Conservation (phyloP, 805 yeast genomes). For the Zygotorulaspora chibaensis region DNA sequence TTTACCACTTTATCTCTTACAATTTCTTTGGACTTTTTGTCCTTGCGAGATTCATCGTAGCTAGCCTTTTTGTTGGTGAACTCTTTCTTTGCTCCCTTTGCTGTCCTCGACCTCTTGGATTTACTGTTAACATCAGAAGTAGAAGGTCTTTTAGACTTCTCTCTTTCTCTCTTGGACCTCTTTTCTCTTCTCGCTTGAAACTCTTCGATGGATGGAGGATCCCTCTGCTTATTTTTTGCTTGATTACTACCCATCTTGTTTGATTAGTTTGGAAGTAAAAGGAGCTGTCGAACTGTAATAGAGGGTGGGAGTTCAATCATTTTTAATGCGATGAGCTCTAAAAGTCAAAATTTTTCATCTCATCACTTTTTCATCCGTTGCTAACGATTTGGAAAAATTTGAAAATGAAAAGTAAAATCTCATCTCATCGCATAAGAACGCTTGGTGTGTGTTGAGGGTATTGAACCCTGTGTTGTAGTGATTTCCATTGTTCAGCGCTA, state of each 20-base stretch:
- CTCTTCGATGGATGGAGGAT: slow-evolving; percentile 86
- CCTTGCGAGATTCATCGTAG: slow-evolving; percentile 8
- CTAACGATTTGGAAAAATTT: slow-evolving; percentile 8
- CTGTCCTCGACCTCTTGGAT: slow-evolving; percentile 8
- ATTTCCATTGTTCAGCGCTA: background rate
- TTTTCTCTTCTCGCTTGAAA: slow-evolving; percentile 51
- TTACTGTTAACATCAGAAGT: slow-evolving; percentile 15
- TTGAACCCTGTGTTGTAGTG: background rate
- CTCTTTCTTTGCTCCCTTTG: slow-evolving; percentile 10
- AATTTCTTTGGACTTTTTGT: slow-evolving; percentile 7
- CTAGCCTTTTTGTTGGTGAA: slow-evolving; percentile 22
- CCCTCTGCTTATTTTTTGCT: slow-evolving; percentile 88
- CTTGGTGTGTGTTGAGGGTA: background rate
- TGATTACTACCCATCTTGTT: slow-evolving; percentile 76
- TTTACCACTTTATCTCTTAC: slow-evolving; percentile 13
- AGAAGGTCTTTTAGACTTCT: slow-evolving; percentile 24
- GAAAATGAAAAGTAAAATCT: background rate
- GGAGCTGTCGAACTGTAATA: background rate
- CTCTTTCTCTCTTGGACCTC: slow-evolving; percentile 36
- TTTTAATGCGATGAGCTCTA: slow-evolving; percentile 16
- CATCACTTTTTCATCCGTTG: background rate
- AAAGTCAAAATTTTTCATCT: slow-evolving; percentile 6
- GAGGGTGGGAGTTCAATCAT: background rate
- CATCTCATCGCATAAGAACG: slow-evolving; percentile 8
- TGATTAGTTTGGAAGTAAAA: background rate